Evolutionary conservation across 108 stramenopile genomes (phyloP).

Genomic region (Skeletonema potamos): DNA sequence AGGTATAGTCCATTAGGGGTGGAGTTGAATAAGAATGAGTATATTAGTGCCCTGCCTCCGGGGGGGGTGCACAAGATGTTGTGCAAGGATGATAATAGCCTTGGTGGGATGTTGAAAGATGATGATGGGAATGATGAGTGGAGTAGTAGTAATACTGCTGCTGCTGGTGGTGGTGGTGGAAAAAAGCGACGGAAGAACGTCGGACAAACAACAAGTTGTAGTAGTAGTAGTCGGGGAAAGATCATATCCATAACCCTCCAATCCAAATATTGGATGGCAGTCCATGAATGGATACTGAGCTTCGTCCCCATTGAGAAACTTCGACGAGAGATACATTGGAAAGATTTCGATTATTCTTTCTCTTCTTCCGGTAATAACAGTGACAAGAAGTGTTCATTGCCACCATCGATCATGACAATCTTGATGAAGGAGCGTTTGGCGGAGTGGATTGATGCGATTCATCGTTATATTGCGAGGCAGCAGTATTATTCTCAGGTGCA

Average conservation of each 20-base stretch:
- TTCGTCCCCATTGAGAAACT: conserved; percentile 56
- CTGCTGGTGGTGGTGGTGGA: not conserved
- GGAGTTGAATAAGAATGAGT: conserved; percentile 63
- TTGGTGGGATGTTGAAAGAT: not conserved
- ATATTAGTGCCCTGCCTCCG: conserved; percentile 45
- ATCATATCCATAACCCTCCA: conserved; percentile 32
- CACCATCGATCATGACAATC: conserved; percentile 44
- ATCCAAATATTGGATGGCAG: conserved; percentile 32
- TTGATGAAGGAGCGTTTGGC: conserved; percentile 58
- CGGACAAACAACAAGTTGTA: not conserved
- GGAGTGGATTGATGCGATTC: conserved; percentile 43
- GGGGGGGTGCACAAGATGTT: conserved; percentile 38
- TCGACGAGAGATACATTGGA: not conserved
- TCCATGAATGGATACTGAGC: conserved; percentile 37
- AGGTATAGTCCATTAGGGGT: conserved; percentile 67
- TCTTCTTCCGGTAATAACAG: not conserved
- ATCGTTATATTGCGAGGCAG: not conserved
- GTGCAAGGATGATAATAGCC: conserved; percentile 2
- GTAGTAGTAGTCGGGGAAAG: conserved; percentile 9
- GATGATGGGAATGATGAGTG: not conserved
- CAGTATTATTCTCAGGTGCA: conserved; percentile 1
- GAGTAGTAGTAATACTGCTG: too few relatives aligned
- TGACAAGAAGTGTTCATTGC: conserved; percentile 22
- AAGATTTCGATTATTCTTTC: not conserved
- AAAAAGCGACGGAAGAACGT: not conserved